Evolutionary conservation across 306 rosid species (phyloP), one percentile per base, ranked within the genome.

Genomic region (Vigna angularis): DNA sequence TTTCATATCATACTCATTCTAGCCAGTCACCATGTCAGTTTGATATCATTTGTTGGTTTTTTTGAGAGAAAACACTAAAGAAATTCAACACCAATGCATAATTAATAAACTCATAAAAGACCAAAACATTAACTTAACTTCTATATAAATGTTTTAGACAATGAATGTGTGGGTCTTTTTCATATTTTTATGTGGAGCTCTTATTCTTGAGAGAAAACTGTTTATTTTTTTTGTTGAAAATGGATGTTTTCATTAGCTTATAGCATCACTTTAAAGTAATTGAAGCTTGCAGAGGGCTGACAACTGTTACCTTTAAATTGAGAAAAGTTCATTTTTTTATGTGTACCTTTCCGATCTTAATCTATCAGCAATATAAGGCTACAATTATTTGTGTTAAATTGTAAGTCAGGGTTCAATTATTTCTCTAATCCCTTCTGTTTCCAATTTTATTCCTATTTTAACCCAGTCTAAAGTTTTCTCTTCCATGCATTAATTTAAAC

Each of bases 401-500:
- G 48, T 9, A 57, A 22, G 17, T 57, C 47, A 50, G 49, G 66
- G 70, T 66, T 73, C 26, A 73, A 81, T 22, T 66, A 22, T 70
- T 38, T 49, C 22, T 73, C 62, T 72, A 45, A 30, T 72, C 68
- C 55, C 14, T 15, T 45, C 45, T n/a, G 4, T 62, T 26, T 22
- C 3, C 6, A 18, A 38, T 26, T 34, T 72, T 13, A 64, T 53
- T 64, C 22, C 15, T 47, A 56, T 59, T 68, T 69, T 20, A 20
- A 64, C 15, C 28, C 20, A 9, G 2, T 72, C 57, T 48, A 24
- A 24, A 56, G 9, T 72, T 57, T 67, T 64, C n/a, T 82, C 55
- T 72, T 55, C 67, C 26, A 52, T 73, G 74, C 57, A 74, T 59
- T 38, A 49, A 32, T 61, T 77, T 72, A 7, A 56, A n/a, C 51